These are phyloP conservation scores for Emiliania huxleyi DNA, from an alignment of 78 protist genomes.

Conservation along the genomic window DNA sequence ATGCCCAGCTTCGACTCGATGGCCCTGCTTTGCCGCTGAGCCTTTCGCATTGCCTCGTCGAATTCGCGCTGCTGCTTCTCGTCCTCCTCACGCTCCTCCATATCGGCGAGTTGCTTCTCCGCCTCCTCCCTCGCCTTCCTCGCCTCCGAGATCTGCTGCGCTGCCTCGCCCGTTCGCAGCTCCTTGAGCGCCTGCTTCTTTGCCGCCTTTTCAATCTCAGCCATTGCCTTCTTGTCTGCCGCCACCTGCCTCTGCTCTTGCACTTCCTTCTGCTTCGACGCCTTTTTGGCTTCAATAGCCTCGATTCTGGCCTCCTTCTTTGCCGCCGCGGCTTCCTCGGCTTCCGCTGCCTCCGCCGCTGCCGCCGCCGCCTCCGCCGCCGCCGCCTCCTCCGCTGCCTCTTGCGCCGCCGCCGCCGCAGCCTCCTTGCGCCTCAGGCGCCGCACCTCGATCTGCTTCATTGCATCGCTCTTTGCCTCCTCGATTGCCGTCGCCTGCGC, in stretches of 20 bases:
- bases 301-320: background rate
- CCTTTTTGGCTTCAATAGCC: background rate
- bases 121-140: background rate
- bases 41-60: background rate
- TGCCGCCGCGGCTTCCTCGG: background rate
- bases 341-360: background rate
- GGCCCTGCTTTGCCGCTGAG: no score
- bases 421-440: background rate
- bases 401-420: background rate
- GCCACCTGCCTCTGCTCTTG: background rate
- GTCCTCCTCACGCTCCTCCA: background rate
- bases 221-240: background rate
- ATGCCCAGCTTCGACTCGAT: no score
- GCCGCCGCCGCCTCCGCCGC: background rate
- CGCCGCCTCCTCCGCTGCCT: background rate
- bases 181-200: background rate
- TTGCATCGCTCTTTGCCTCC: background rate
- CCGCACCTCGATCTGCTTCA: background rate
- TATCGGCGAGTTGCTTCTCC: background rate
- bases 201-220: background rate
- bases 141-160: background rate
- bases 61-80: background rate
- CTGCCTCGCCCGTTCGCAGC: background rate
- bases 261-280: background rate
- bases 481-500: background rate